Percentiles rank a stretch among this genome's conserved stretches.
Evolutionary conservation across 257 asterid species (phyloP).

Genomic region (Penstemon eatonii): DNA sequence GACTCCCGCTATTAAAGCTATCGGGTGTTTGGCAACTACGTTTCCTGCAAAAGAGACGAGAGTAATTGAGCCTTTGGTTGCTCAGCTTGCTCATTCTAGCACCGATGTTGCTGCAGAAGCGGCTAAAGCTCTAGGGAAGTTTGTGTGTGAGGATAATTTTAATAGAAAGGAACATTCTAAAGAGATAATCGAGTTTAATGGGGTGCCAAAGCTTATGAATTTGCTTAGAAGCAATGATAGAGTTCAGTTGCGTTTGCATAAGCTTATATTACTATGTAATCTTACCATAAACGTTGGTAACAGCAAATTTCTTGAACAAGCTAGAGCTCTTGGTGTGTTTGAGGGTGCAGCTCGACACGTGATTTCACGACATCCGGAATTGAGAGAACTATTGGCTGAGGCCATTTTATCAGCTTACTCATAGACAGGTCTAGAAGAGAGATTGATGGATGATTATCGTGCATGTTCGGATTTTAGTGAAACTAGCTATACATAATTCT

Average conservation of each 20-base stretch:
- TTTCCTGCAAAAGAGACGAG: constrained; percentile 55
- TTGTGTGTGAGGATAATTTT: constrained; percentile 48
- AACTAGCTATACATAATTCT: too few relatives aligned
- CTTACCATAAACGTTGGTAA: constrained; percentile 56
- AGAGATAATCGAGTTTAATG: constrained; percentile 54
- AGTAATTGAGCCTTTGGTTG: constrained; percentile 46
- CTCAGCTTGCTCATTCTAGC: constrained; percentile 32
- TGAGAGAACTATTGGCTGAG: too few relatives aligned
- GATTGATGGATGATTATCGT: too few relatives aligned
- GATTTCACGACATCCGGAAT: constrained; percentile 33
- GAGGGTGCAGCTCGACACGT: constrained; percentile 46
- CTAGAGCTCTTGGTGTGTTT: constrained; percentile 40
- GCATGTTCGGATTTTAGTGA: too few relatives aligned
- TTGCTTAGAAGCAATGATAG: constrained; percentile 36
- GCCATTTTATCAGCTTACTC: too few relatives aligned
- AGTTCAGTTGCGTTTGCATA: constrained; percentile 31
- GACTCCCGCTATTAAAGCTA: constrained; percentile 45
- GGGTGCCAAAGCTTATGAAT: constrained; percentile 46
- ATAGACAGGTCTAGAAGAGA: too few relatives aligned
- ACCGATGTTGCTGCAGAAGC: constrained; percentile 40
- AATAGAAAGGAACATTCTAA: constrained; percentile 48
- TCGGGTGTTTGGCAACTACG: constrained; percentile 57
- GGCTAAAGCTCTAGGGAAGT: constrained; percentile 49
- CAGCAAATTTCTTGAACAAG: constrained; percentile 51
- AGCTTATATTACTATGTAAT: constrained; percentile 51